A percentile compares a stretch with the other conserved stretches of the same genome.
Conservation (phyloP, 2,329 filamentous ascomycete genomes). For the Karstenula rhodostoma region DNA sequence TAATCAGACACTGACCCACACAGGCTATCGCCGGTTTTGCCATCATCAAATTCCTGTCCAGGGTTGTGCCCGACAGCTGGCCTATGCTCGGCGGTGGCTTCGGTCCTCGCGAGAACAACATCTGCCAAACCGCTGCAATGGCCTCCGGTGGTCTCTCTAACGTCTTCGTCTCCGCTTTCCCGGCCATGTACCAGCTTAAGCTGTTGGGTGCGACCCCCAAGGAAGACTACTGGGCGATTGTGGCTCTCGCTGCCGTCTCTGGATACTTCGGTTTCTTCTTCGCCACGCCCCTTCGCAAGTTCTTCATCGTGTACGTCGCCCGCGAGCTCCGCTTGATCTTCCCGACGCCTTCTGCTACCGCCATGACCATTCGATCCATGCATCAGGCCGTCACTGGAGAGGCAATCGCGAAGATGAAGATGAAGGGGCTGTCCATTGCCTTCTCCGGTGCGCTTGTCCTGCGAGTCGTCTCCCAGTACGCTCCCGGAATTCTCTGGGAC, state of each 20-base stretch:
- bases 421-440: conserved; percentile 62
- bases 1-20: neutral
- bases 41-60: conserved; percentile 64
- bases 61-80: conserved; percentile 56
- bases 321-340: conserved; percentile 68
- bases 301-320: conserved; percentile 73
- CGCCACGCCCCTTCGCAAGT: conserved; percentile 69
- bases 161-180: conserved; percentile 67
- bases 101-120: conserved; percentile 69
- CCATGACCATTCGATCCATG: conserved; percentile 70
- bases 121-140: conserved; percentile 67
- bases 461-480: conserved; percentile 67
- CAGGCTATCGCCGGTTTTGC: conserved; percentile 67
- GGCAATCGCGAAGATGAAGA: conserved; percentile 63
- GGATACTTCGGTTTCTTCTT: conserved; percentile 72
- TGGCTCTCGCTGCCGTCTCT: conserved; percentile 68
- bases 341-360: conserved; percentile 67
- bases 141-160: conserved; percentile 66
- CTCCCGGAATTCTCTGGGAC: conserved; percentile 67
- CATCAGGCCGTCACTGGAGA: conserved; percentile 64
- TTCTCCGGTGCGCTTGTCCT: conserved; percentile 62
- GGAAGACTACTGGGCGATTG: conserved; percentile 65
- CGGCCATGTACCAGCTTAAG: conserved; percentile 66
- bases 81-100: conserved; percentile 64
- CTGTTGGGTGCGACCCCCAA: conserved; percentile 59